Conservation (phyloP, 495 filamentous ascomycete genomes). For the Pyronema omphalodes region DNA sequence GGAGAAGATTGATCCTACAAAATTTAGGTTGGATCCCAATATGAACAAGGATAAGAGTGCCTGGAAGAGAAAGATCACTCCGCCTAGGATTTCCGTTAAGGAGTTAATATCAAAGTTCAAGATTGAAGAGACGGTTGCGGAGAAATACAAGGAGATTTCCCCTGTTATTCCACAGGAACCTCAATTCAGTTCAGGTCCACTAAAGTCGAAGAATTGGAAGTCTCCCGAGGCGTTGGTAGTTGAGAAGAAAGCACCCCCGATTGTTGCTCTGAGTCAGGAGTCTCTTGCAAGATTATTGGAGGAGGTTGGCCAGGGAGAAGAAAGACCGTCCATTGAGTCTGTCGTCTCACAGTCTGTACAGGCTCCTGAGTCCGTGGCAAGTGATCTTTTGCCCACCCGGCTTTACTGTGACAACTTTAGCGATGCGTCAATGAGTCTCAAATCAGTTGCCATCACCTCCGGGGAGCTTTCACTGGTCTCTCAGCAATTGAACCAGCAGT, state of each 20-base stretch:
- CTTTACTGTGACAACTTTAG: no score
- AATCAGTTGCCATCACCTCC: no score
- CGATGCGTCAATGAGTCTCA: no score
- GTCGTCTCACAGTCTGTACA: no score
- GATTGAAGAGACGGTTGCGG: not conserved
- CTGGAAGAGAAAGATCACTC: slow-evolving; percentile 3
- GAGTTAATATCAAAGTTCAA: slow-evolving; percentile 1
- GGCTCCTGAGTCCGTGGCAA: no score
- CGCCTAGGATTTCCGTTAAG: slow-evolving; percentile 3
- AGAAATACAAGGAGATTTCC: not conserved
- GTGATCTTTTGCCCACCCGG: no score
- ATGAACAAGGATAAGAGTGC: not conserved
- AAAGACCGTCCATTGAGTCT: no score
- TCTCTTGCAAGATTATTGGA: not conserved
- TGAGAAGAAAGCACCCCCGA: not conserved
- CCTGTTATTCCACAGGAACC: not conserved
- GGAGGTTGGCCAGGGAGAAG: not conserved
- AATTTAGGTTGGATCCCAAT: not conserved
- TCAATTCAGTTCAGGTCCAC: not conserved
- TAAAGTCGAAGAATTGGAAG: not conserved
- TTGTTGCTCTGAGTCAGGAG: not conserved
- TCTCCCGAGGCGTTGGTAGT: not conserved
- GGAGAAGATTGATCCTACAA: not conserved
- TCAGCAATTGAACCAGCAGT: not conserved
- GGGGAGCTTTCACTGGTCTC: no score